These are phyloP conservation scores for Endoconidiophora polonica DNA, from an alignment of 2,329 filamentous ascomycete genomes.

Conservation along the genomic window DNA sequence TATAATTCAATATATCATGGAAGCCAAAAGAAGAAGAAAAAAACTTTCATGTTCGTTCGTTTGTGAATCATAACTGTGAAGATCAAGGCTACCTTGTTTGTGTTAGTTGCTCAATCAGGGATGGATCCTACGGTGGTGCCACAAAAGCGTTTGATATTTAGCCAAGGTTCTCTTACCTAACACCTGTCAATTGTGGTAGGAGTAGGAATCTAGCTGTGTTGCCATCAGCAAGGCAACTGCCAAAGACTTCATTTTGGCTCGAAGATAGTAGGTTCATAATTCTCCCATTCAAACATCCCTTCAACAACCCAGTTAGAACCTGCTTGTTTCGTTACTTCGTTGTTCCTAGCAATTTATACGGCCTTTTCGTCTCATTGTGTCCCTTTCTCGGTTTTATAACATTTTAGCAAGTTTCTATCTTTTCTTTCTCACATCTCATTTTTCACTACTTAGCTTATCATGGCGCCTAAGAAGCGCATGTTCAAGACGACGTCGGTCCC, in stretches of 20 bases:
- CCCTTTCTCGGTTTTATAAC: neutral
- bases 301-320: neutral
- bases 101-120: slow-evolving; percentile 4
- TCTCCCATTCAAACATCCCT: neutral
- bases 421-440: neutral
- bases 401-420: neutral
- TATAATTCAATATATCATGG: too few species aligned
- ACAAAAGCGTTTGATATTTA: neutral
- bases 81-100: too few species aligned
- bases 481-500: slow-evolving; percentile 5
- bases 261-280: too few species aligned
- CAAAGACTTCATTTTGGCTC: too few species aligned
- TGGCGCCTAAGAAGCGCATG: slow-evolving; percentile 12
- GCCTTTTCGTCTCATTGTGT: neutral
- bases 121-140: neutral
- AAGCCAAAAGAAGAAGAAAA: too few species aligned
- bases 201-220: neutral
- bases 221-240: neutral
- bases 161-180: neutral
- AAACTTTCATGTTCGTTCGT: too few species aligned
- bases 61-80: too few species aligned
- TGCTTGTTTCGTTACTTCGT: too few species aligned
- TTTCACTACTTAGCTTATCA: neutral
- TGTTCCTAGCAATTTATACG: too few species aligned
- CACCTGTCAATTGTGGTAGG: slow-evolving; percentile 7